Evolutionary conservation across 768 basidiomycete species (phyloP).

Genomic region (Zangia roseola): DNA sequence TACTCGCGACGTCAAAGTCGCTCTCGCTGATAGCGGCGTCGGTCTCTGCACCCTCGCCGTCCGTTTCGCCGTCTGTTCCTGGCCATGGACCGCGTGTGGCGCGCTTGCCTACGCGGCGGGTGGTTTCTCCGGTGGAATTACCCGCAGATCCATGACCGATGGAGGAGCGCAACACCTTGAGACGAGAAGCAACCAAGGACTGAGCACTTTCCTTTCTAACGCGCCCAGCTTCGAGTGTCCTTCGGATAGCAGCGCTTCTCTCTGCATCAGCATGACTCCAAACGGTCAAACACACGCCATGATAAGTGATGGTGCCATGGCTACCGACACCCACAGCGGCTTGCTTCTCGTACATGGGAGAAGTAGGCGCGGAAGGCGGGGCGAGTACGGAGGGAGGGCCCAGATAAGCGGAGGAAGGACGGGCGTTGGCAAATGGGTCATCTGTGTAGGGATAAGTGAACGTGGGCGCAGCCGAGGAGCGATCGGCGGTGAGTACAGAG

Average conservation of each 20-base stretch:
- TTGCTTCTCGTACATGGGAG: constrained; percentile 34
- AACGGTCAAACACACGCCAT: constrained; percentile 91
- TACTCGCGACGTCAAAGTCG: constrained; percentile 81
- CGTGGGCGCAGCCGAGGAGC: constrained; percentile 61
- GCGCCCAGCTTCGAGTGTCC: constrained; percentile 76
- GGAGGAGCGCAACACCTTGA: constrained; percentile 64
- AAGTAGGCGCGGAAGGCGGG: constrained; percentile 29
- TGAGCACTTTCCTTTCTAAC: constrained; percentile 80
- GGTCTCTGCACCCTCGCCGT: constrained; percentile 67
- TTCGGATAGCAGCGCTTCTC: constrained; percentile 78
- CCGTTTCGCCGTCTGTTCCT: constrained; percentile 64
- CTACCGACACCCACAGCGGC: constrained; percentile 36
- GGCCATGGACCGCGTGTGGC: constrained; percentile 72
- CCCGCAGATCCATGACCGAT: constrained; percentile 39
- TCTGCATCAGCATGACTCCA: constrained; percentile 96
- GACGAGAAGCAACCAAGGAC: constrained; percentile 63
- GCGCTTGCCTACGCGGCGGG: constrained; percentile 58
- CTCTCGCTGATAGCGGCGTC: constrained; percentile 81
- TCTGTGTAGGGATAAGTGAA: constrained; percentile 74
- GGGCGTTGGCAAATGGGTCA: constrained; percentile 65
- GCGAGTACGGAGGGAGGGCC: constrained; percentile 69
- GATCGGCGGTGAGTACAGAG: constrained; percentile 69
- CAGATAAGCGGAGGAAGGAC: constrained; percentile 77
- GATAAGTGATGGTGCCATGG: constrained; percentile 57
- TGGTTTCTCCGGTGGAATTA: constrained; percentile 50